phyloP scores from a whole-genome alignment of 2,329 filamentous ascomycete species.

The Lecanoromycetidae sp. region DNA sequence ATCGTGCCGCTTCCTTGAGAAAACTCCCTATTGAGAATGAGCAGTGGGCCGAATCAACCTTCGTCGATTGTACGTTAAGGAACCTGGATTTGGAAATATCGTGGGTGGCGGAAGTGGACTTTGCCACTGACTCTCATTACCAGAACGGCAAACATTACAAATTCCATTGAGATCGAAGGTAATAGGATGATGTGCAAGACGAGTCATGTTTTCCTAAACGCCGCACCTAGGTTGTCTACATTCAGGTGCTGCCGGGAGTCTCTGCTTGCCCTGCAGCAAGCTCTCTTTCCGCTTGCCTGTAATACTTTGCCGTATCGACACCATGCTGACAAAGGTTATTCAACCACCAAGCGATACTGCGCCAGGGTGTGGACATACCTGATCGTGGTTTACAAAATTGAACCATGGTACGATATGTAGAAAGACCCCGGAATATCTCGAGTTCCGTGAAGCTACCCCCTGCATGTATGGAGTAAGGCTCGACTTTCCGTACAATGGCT shows the following conservation, averaged over 20 bases:
- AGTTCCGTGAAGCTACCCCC: conserved; percentile 84
- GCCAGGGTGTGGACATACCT: conserved; percentile 29
- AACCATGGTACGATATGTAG: conserved; percentile 85
- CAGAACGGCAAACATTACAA: not conserved
- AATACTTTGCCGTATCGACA: conserved; percentile 97
- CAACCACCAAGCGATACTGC: not conserved
- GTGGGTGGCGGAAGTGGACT: too few species aligned
- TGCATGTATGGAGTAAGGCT: conserved; percentile 77
- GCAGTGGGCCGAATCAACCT: not conserved
- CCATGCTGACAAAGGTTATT: conserved; percentile 52
- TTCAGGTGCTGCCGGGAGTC: conserved; percentile 16
- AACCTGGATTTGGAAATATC: too few species aligned
- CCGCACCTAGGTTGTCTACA: not conserved
- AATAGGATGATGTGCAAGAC: not conserved
- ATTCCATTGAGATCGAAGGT: not conserved
- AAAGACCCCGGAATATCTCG: conserved; percentile 77
- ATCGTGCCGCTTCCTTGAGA: conserved; percentile 27
- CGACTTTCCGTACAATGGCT: conserved; percentile 77
- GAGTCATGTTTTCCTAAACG: not conserved
- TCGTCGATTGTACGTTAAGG: too few species aligned
- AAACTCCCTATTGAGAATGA: too few species aligned
- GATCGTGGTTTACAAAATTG: conserved; percentile 93
- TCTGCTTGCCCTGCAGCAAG: conserved; percentile 58
- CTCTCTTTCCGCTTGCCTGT: conserved; percentile 86
- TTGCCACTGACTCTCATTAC: too few species aligned